Evolutionary conservation across 2,329 filamentous ascomycete genomes (phyloP).

Genomic region (Proliferodiscus dingleyae): DNA sequence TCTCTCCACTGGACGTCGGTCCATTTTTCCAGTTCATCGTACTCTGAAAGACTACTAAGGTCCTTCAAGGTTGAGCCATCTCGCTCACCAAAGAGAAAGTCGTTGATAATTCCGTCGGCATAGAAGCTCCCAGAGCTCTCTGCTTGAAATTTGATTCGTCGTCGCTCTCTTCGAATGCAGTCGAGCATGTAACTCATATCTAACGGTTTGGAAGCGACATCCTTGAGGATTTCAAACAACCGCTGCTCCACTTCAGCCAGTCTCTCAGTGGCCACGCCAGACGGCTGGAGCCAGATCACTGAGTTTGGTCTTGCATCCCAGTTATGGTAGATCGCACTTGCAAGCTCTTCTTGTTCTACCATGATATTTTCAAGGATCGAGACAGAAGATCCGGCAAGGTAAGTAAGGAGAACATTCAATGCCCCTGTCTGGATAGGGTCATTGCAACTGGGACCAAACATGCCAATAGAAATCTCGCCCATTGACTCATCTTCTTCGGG

Average conservation of each 20-base stretch:
- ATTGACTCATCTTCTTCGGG: slow-evolving; percentile 94
- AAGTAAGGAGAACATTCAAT: slow-evolving; percentile 74
- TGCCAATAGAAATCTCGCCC: slow-evolving; percentile 80
- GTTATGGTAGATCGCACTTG: slow-evolving; percentile 77
- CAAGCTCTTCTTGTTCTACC: slow-evolving; percentile 88
- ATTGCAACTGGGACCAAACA: slow-evolving; percentile 79
- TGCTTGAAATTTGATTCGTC: slow-evolving; percentile 76
- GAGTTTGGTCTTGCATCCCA: slow-evolving; percentile 76
- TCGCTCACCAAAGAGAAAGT: slow-evolving; percentile 84
- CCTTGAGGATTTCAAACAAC: slow-evolving; percentile 76
- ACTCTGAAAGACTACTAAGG: slow-evolving; percentile 51
- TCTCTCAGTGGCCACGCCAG: slow-evolving; percentile 81
- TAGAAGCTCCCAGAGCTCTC: slow-evolving; percentile 80
- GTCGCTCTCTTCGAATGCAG: slow-evolving; percentile 75
- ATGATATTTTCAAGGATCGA: slow-evolving; percentile 87
- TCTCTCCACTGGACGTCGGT: slow-evolving; percentile 75
- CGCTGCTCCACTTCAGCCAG: slow-evolving; percentile 79
- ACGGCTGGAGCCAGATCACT: slow-evolving; percentile 80
- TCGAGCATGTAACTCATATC: slow-evolving; percentile 89
- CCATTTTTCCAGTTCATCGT: slow-evolving; percentile 73
- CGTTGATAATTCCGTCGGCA: slow-evolving; percentile 78
- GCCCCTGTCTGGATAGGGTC: slow-evolving; percentile 66
- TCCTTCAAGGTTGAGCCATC: slow-evolving; percentile 72
- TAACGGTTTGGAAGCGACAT: slow-evolving; percentile 73
- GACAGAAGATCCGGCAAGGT: slow-evolving; percentile 88